A percentile compares a stretch with the other conserved stretches of the same genome.
Conservation (phyloP, 352 stramenopile species). For the Phytophthora citrophthora region DNA sequence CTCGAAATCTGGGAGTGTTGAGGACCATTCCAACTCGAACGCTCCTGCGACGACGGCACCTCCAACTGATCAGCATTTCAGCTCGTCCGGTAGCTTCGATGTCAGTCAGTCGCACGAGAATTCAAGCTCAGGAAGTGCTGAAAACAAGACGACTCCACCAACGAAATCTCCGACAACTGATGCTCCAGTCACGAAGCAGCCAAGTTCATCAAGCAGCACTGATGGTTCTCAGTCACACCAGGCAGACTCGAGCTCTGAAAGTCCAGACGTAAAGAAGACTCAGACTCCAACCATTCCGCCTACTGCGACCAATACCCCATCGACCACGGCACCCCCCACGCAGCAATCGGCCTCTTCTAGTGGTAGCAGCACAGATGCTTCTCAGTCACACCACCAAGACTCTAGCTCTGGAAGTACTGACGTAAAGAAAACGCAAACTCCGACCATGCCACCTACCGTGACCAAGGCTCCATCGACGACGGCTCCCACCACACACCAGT, state of each 20-base stretch:
- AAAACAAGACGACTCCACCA: background rate
- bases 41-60: conserved; percentile 2
- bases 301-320: background rate
- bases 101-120: background rate
- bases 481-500: background rate
- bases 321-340: background rate
- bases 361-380: too few species aligned
- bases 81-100: background rate
- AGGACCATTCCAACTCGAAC: background rate
- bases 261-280: conserved; percentile 8
- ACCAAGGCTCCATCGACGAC: background rate
- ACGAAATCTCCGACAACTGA: background rate
- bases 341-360: background rate
- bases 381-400: too few species aligned
- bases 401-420: background rate
- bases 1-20: conserved; percentile 1
- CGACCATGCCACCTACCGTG: background rate
- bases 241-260: conserved; percentile 9
- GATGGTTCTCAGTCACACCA: background rate
- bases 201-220: background rate
- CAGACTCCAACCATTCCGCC: background rate
- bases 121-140: conserved; percentile 4
- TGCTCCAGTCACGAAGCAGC: background rate
- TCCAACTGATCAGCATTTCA: background rate
- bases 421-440: background rate